These are phyloP conservation scores for Ophiostoma fasciatum DNA, from an alignment of 2,329 filamentous ascomycete genomes.

Conservation along the genomic window DNA sequence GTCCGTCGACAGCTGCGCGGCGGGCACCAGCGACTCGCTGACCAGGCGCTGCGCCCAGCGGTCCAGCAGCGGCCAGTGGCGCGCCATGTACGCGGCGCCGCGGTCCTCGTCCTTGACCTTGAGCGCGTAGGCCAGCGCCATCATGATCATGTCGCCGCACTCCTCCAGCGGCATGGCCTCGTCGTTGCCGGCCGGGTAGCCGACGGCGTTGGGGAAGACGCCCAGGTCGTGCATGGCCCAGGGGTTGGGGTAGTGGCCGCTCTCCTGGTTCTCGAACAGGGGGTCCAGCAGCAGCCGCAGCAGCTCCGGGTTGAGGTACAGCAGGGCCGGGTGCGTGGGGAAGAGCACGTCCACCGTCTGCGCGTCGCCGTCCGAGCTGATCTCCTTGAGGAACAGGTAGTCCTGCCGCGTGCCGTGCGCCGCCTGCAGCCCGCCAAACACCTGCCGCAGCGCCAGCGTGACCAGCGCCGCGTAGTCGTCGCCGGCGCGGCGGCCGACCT, in stretches of 20 bases:
- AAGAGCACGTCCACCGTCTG: slow-evolving; percentile 83
- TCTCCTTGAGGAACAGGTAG: slow-evolving; percentile 76
- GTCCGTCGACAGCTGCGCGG: slow-evolving; percentile 61
- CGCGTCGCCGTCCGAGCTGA: slow-evolving; percentile 73
- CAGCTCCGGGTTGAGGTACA: slow-evolving; percentile 70
- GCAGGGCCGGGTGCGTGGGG: slow-evolving; percentile 67
- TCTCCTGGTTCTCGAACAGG: slow-evolving; percentile 62
- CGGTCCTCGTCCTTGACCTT: slow-evolving; percentile 25
- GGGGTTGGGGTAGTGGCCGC: slow-evolving; percentile 65
- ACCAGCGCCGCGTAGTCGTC: slow-evolving; percentile 63
- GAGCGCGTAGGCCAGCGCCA: slow-evolving; percentile 44
- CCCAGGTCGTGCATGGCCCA: slow-evolving; percentile 66
- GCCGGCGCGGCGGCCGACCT: slow-evolving; percentile 56
- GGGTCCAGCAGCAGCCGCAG: slow-evolving; percentile 64
- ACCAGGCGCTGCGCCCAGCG: slow-evolving; percentile 64
- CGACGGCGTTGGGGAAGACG: slow-evolving; percentile 57
- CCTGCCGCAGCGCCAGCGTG: slow-evolving; percentile 65
- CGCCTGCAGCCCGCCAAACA: slow-evolving; percentile 62
- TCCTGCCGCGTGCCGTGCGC: slow-evolving; percentile 53
- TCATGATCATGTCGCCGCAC: slow-evolving; percentile 60
- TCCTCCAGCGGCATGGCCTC: slow-evolving; percentile 64
- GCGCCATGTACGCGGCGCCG: slow-evolving; percentile 28
- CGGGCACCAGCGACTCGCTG: slow-evolving; percentile 52
- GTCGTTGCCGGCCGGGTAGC: slow-evolving; percentile 50
- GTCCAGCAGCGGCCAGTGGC: slow-evolving; percentile 54